A percentile compares a stretch with the other conserved stretches of the same genome.
These are phyloP conservation scores for Oryza meridionalis DNA, from an alignment of 176 grass and related monocot genomes.

Conservation along the genomic window DNA sequence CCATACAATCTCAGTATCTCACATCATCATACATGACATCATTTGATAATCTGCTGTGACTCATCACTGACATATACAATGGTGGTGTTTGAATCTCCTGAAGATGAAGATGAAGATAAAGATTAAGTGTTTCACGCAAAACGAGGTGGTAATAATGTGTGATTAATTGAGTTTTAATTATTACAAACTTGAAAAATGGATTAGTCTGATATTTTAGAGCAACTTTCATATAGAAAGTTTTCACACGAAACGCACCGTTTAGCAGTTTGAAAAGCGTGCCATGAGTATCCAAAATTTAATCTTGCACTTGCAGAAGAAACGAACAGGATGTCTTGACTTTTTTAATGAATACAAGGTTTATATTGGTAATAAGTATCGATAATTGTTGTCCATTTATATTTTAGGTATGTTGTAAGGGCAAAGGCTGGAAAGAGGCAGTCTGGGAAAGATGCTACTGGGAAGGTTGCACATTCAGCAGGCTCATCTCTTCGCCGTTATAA, in stretches of 20 bases:
- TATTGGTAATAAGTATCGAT: slow-evolving; percentile 10
- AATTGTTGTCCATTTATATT: slow-evolving; percentile 18
- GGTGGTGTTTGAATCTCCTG: no score
- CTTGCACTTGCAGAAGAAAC: no score
- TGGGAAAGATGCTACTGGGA: slow-evolving; percentile 92
- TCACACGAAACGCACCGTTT: no score
- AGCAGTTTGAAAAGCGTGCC: no score
- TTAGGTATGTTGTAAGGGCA: slow-evolving; percentile 97
- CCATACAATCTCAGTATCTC: neutral
- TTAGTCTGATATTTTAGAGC: no score
- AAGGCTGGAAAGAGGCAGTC: slow-evolving; percentile 96
- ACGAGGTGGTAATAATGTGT: no score
- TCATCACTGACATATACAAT: neutral
- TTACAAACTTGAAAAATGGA: no score
- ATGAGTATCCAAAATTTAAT: no score
- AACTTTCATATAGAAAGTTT: no score
- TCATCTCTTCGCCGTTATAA: slow-evolving; percentile 87
- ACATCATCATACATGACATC: neutral
- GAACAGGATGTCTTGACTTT: neutral
- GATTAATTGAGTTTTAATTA: no score
- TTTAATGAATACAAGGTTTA: neutral
- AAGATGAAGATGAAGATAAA: no score
- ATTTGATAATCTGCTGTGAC: neutral
- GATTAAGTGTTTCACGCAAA: no score
- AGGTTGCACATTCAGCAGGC: slow-evolving; percentile 88